Evolutionary conservation across 2,329 filamentous ascomycete genomes (phyloP).

Genomic region (Capronia epimyces): DNA sequence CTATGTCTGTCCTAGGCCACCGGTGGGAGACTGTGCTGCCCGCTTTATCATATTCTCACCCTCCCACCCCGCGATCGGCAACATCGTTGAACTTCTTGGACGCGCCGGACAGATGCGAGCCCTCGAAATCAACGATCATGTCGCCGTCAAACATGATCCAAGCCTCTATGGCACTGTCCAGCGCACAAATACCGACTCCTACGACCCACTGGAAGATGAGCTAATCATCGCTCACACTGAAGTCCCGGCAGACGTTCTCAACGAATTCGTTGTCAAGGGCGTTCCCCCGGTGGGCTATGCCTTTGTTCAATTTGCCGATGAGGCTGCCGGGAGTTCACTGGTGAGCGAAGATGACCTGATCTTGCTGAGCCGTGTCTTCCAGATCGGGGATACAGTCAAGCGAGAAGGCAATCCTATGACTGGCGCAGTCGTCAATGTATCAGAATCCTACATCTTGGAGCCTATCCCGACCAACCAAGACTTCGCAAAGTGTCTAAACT

Average conservation of each 20-base stretch:
- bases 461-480: constrained; percentile 28
- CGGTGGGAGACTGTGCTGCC: not conserved
- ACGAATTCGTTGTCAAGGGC: constrained; percentile 19
- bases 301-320: constrained; percentile 41
- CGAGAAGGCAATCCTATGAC: constrained; percentile 46
- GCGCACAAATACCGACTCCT: constrained; percentile 29
- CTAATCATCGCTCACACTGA: constrained; percentile 31
- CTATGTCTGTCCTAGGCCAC: too few relatives aligned
- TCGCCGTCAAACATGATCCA: constrained; percentile 37
- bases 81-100: not conserved
- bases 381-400: constrained; percentile 54
- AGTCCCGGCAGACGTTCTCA: constrained; percentile 31
- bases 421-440: constrained; percentile 50
- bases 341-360: constrained; percentile 43
- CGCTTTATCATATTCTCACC: not conserved
- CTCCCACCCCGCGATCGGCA: not conserved
- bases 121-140: constrained; percentile 36
- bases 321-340: constrained; percentile 40
- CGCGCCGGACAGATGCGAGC: constrained; percentile 20
- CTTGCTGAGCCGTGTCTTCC: constrained; percentile 50
- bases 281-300: constrained; percentile 49
- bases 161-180: constrained; percentile 44
- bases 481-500: not conserved
- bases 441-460: constrained; percentile 43
- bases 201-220: constrained; percentile 33